Percentiles rank a stretch among this genome's conserved stretches.
Conservation (phyloP, 163 green algal genomes). For the Coccomyxa subellipsoidea region DNA sequence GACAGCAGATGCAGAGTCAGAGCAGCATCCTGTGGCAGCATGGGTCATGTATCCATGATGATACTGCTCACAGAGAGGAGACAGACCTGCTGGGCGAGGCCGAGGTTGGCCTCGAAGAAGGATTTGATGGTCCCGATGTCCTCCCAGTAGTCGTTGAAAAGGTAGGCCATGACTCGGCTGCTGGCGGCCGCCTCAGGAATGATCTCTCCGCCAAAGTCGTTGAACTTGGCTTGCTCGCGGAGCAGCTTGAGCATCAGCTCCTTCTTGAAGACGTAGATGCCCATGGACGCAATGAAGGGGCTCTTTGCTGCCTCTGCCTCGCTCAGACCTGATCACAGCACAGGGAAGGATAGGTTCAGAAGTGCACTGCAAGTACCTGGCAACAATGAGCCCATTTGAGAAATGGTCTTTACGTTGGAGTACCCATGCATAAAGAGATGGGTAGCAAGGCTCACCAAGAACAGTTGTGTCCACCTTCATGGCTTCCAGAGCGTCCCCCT, state of each 20-base stretch:
- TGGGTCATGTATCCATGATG: too few relatives aligned
- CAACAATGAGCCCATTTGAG: too few relatives aligned
- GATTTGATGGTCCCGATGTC: slow-evolving; percentile 99
- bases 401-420: too few relatives aligned
- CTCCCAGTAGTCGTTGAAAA: slow-evolving; percentile 98
- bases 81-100: slow-evolving; percentile 80
- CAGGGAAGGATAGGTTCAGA: too few relatives aligned
- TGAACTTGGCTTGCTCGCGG: slow-evolving; percentile 70
- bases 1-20: neutral
- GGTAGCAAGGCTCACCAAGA: slow-evolving; percentile 76
- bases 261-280: slow-evolving; percentile 99
- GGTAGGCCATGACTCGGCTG: slow-evolving; percentile 73
- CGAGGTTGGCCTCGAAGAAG: slow-evolving; percentile 99
- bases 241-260: slow-evolving; percentile 79
- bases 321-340: slow-evolving; percentile 19
- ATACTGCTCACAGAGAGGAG: too few relatives aligned
- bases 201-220: slow-evolving; percentile 99
- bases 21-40: too few relatives aligned
- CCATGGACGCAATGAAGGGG: slow-evolving; percentile 83
- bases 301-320: slow-evolving; percentile 38
- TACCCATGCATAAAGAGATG: too few relatives aligned
- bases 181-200: slow-evolving; percentile 72
- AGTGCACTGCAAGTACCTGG: too few relatives aligned
- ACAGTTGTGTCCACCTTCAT: slow-evolving; percentile 98
- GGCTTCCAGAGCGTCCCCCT: slow-evolving; percentile 83